These are phyloP conservation scores for Gastrolobium bilobum DNA, from an alignment of 306 rosid species.

Conservation along the genomic window DNA sequence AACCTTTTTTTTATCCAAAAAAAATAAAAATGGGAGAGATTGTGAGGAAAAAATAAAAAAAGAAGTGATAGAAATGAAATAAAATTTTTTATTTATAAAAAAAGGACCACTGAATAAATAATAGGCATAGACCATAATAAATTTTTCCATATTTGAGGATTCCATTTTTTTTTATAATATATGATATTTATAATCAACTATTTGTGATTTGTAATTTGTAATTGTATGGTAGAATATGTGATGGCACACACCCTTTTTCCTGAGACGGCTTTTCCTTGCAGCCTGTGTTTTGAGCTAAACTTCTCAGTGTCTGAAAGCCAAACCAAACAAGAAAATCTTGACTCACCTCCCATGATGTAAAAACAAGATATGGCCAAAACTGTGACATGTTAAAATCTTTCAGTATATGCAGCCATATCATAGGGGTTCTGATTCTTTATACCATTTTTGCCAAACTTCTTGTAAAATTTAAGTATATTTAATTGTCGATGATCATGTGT, in stretches of 20 bases:
- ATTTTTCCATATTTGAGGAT: too few species aligned
- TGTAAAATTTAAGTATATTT: neutral
- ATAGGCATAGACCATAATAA: too few species aligned
- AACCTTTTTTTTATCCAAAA: too few species aligned
- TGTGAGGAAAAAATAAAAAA: too few species aligned
- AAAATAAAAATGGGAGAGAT: too few species aligned
- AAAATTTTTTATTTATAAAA: too few species aligned
- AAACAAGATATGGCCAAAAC: neutral
- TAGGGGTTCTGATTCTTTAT: conserved; percentile 34
- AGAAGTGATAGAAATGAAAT: too few species aligned
- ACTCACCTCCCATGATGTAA: conserved; percentile 3
- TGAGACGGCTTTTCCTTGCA: conserved; percentile 91
- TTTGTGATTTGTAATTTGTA: neutral
- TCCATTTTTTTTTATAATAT: neutral
- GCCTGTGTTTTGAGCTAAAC: conserved; percentile 99
- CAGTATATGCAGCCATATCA: conserved; percentile 28
- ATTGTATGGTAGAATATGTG: conserved; percentile 16
- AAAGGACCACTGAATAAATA: too few species aligned
- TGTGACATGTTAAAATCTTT: conserved; percentile 1
- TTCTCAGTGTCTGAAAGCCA: conserved; percentile 77
- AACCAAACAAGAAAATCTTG: conserved; percentile 34
- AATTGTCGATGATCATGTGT: conserved; percentile 2
- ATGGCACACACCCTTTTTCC: conserved; percentile 80
- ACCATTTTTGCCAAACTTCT: conserved; percentile 16
- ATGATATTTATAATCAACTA: neutral